A percentile compares a stretch with the other conserved stretches of the same genome.
These are phyloP conservation scores for Ogataea zsoltii DNA, from an alignment of 805 yeast species.

Conservation along the genomic window DNA sequence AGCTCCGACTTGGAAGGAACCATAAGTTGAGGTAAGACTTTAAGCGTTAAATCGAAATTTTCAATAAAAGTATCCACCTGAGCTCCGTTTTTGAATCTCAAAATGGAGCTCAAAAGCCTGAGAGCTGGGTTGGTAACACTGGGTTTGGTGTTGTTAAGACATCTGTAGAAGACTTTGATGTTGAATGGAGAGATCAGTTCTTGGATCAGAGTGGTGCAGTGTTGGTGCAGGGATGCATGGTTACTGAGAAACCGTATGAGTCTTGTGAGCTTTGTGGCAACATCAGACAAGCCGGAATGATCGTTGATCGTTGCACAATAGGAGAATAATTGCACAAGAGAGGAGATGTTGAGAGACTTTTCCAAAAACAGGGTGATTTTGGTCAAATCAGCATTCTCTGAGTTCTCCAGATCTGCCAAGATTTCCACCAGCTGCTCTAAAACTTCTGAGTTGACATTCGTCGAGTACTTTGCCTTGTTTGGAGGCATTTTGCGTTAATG, in stretches of 20 bases:
- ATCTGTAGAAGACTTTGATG: conserved; percentile 65
- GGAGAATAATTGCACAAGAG: conserved; percentile 43
- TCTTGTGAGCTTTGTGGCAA: conserved; percentile 44
- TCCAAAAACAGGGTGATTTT: conserved; percentile 33
- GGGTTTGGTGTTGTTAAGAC: conserved; percentile 58
- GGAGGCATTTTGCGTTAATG: conserved; percentile 5
- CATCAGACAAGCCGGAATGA: conserved; percentile 47
- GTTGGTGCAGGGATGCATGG: conserved; percentile 19
- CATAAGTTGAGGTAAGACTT: conserved; percentile 61
- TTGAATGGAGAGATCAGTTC: conserved; percentile 55
- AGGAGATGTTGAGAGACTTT: conserved; percentile 29
- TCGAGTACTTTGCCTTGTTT: conserved; percentile 22
- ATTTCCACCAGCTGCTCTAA: conserved; percentile 20
- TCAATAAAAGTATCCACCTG: conserved; percentile 59
- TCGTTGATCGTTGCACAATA: conserved; percentile 49
- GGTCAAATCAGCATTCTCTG: conserved; percentile 28
- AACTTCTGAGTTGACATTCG: conserved; percentile 18
- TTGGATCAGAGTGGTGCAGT: conserved; percentile 44
- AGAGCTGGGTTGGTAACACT: conserved; percentile 61
- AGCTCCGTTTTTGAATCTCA: conserved; percentile 48
- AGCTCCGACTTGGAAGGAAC: conserved; percentile 52
- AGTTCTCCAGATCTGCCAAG: conserved; percentile 19
- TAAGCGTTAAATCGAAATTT: conserved; percentile 65
- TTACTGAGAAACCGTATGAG: conserved; percentile 31
- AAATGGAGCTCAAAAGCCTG: conserved; percentile 53